Evolutionary conservation across 108 stramenopile species (phyloP).

Genomic region (Seminavis robusta): DNA sequence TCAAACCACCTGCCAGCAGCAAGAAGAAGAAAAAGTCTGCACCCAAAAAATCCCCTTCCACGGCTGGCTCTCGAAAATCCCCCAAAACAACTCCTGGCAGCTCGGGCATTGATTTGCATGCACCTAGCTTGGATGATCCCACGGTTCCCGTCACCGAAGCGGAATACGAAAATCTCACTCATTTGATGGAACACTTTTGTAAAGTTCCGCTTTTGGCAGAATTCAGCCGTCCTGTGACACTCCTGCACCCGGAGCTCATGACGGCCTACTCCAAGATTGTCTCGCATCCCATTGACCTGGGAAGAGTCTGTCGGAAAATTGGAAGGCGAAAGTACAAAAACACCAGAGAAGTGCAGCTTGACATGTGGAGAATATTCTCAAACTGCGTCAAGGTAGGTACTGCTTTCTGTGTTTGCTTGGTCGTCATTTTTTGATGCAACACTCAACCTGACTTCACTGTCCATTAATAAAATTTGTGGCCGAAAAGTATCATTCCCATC

Average conservation of each 20-base stretch:
- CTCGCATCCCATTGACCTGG: constrained; percentile 79
- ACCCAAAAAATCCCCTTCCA: background rate
- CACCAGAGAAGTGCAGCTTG: constrained; percentile 68
- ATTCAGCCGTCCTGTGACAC: constrained; percentile 80
- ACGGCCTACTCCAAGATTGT: constrained; percentile 75
- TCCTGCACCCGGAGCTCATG: constrained; percentile 85
- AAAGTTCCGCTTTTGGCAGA: constrained; percentile 82
- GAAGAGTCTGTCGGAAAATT: constrained; percentile 73
- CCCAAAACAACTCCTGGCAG: background rate
- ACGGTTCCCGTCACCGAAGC: constrained; percentile 55
- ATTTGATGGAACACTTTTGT: constrained; percentile 81
- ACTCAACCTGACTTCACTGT: no score
- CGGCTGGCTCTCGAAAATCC: background rate
- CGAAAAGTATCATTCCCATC: constrained; percentile 83
- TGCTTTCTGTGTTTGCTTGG: no score
- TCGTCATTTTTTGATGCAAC: no score
- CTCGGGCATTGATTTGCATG: background rate
- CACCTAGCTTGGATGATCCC: constrained; percentile 56
- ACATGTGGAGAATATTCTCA: constrained; percentile 86
- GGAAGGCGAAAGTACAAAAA: constrained; percentile 67
- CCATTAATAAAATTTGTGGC: no score
- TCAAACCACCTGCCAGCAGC: no score
- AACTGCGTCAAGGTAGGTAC: constrained; percentile 88
- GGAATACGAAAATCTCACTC: constrained; percentile 70
- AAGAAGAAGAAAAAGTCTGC: constrained; percentile 27